Base-by-base conservation (phyloP, 2,329 filamentous ascomycete genomes). In the Ophiognomonia clavigignenti-juglandacearum region DNA sequence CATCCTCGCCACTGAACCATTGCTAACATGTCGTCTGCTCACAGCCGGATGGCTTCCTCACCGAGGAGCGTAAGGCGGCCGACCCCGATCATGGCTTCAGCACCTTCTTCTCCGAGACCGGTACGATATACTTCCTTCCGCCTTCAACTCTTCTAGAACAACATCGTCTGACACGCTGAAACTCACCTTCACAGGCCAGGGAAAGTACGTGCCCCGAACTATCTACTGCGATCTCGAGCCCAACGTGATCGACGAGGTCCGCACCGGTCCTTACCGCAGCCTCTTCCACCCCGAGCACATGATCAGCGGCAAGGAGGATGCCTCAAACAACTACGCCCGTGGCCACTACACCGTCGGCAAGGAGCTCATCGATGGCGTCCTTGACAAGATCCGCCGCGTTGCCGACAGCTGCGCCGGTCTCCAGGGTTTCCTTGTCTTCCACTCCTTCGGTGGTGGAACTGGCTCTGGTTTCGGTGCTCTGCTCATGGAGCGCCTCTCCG, bases 151-250 rank as follows among this genome's bases (percentile, higher is more conserved):
- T 11, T n/a, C 2, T 4, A 22, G 24, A 13, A n/a, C n/a, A 37
- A 16, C 18, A 8, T 1, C 9, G 16, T 43, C 42, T 43, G 23
- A 44, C 43, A 19, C 32, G 11, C 32, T 38, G 24, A 14, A 40
- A 32, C 22, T 19, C n/a, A n/a, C 16, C 4, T 16, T 35, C 56
- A 43, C 53, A 97, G 92, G 92, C 66, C 85, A 96, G 77, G 93
- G 93, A 74, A 97, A 97, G 79, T 97, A 97, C 68, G 93, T 98
- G 59, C 93, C 92, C 63, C 90, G 93, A 66, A 93, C 93, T 68
- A 97, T 98, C 77, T 97, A 97, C 84, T 89, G 86, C 79, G 93
- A 98, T 86, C 88, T 98, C 68, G 93, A 98, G 80, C 93, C 93
- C 77, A 97, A 97, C 67, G 93, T 97, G 65, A 85, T 98, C 77